Conservation (phyloP, 2,329 filamentous ascomycete genomes). For the Sphaerostilbella broomeana region DNA sequence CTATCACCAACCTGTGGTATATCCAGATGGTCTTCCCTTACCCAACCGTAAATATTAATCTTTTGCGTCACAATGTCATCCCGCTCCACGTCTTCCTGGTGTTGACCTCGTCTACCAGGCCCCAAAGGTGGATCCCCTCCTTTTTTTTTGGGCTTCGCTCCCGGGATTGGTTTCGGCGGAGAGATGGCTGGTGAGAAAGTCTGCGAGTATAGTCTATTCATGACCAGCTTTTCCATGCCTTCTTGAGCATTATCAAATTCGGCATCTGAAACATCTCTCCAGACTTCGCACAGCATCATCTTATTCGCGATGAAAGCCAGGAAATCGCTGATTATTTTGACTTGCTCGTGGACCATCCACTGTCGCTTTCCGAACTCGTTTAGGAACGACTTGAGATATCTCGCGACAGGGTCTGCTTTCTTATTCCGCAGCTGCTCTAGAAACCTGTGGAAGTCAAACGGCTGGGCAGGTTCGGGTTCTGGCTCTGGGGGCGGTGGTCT, state of each 20-base stretch:
- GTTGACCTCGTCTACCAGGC: conserved; percentile 84
- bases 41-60: conserved; percentile 94
- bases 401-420: conserved; percentile 94
- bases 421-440: conserved; percentile 92
- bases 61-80: conserved; percentile 96
- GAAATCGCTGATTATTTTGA: conserved; percentile 97
- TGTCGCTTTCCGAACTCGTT: conserved; percentile 94
- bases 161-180: conserved; percentile 65
- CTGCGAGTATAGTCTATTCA: conserved; percentile 93
- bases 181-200: conserved; percentile 94
- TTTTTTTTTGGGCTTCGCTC: conserved; percentile 60
- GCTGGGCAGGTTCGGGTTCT: conserved; percentile 73
- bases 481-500: conserved; percentile 65
- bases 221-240: conserved; percentile 98
- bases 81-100: conserved; percentile 95
- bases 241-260: conserved; percentile 98
- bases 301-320: conserved; percentile 95
- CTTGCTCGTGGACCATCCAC: conserved; percentile 99
- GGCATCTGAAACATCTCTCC: conserved; percentile 89
- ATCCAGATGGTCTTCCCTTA: conserved; percentile 86
- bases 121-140: conserved; percentile 63
- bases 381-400: conserved; percentile 90
- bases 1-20: conserved; percentile 80
- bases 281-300: conserved; percentile 95
- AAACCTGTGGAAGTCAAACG: conserved; percentile 97